Percentiles rank a stretch among this genome's conserved stretches.
phyloP scores from a whole-genome alignment of 768 basidiomycete species.

The Lyophyllum atratum region DNA sequence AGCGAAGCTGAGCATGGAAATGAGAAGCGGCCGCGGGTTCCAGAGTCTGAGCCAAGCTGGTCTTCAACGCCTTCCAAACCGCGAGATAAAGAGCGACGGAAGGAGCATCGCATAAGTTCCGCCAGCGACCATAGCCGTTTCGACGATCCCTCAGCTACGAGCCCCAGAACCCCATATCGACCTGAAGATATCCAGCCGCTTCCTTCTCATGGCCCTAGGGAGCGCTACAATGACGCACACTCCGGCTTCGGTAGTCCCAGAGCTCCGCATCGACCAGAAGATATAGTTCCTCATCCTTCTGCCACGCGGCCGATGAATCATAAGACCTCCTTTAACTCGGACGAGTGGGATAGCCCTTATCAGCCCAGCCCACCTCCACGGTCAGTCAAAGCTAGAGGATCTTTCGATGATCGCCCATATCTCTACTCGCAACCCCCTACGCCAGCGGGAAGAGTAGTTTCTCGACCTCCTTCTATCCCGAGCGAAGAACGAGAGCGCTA shows the following conservation, averaged over 20 bases:
- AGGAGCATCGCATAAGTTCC: constrained; percentile 20
- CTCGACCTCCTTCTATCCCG: constrained; percentile 13
- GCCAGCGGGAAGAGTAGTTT: constrained; percentile 1
- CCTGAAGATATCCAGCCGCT: constrained; percentile 7
- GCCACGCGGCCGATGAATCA: constrained; percentile 13
- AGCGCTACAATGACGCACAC: constrained; percentile 14
- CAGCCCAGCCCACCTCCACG: constrained; percentile 18
- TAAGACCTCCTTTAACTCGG: constrained; percentile 17
- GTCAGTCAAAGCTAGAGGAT: constrained; percentile 24
- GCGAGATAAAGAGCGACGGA: constrained; percentile 20
- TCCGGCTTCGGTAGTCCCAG: constrained; percentile 8
- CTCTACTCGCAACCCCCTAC: constrained; percentile 6
- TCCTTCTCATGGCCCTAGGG: constrained; percentile 1
- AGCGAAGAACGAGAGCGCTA: constrained; percentile 16
- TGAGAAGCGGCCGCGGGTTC: not conserved
- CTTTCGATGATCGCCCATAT: constrained; percentile 24
- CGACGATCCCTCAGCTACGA: constrained; percentile 10
- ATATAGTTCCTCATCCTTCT: not conserved
- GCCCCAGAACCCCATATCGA: constrained; percentile 9
- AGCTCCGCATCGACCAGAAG: constrained; percentile 10
- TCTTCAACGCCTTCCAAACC: constrained; percentile 11
- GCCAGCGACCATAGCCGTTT: constrained; percentile 17
- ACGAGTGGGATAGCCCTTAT: constrained; percentile 18
- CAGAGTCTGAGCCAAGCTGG: constrained; percentile 11
- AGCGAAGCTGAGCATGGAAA: constrained; percentile 17